Conservation (phyloP, 768 basidiomycete genomes). For the Phanerochaete sordida region DNA sequence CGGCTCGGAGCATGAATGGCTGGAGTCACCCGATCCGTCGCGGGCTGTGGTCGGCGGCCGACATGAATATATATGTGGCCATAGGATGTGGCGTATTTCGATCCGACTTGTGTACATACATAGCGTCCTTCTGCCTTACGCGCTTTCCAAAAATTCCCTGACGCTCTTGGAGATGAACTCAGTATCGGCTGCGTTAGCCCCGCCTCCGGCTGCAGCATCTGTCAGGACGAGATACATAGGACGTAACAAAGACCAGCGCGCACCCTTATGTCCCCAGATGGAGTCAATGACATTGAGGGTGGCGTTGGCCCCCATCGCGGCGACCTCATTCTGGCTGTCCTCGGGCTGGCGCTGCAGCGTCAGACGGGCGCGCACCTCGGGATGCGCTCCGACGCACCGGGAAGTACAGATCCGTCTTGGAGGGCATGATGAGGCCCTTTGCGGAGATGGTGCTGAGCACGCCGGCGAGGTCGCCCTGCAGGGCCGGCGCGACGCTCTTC, state of each 20-base stretch:
- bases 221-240: no score
- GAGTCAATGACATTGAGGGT: slow-evolving; percentile 51
- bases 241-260: slow-evolving; percentile 8
- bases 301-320: slow-evolving; percentile 35
- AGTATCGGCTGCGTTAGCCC: neutral
- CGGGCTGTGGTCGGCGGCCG: no score
- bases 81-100: neutral
- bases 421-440: slow-evolving; percentile 54
- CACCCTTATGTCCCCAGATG: slow-evolving; percentile 57
- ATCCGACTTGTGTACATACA: neutral
- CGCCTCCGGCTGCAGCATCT: slow-evolving; percentile 4
- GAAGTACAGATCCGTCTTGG: slow-evolving; percentile 58
- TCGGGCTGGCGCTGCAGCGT: slow-evolving; percentile 40
- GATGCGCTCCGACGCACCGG: slow-evolving; percentile 30
- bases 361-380: neutral
- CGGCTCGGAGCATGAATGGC: no score
- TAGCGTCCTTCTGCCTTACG: neutral
- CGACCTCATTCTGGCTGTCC: slow-evolving; percentile 48
- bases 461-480: slow-evolving; percentile 36
- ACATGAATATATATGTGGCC: no score
- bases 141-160: slow-evolving; percentile 4
- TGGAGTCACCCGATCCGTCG: no score
- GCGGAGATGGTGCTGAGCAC: slow-evolving; percentile 43
- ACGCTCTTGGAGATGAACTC: slow-evolving; percentile 9
- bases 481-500: slow-evolving; percentile 24